Base-by-base conservation (phyloP, 139 green algal genomes). In the Mesotaenium endlicherianum region DNA sequence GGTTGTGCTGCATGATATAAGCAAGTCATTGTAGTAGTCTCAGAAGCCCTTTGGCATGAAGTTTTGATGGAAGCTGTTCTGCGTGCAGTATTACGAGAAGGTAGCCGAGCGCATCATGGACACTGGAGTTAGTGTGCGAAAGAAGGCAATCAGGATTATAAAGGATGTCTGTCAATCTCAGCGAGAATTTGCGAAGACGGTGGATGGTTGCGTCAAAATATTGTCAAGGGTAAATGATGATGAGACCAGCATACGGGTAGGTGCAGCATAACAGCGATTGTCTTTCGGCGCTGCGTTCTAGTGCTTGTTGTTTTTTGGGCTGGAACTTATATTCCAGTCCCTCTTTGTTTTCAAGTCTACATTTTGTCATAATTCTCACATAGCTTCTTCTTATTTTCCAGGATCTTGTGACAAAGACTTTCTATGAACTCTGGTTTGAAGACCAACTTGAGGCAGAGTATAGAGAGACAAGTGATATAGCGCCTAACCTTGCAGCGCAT, bases 141-240 rank as follows among this genome's bases (percentile, higher is more conserved):
- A 95, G 91, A 81, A 88, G 0, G 94, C 93, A 34, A 86, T 97
- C 59, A 91, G 88, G 40, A 91, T 96, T 40, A 85, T 97, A 72
- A 94, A 91, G 91, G 94, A 97, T 59, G 88, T 81, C 41, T 97
- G 93, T 85, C 77, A 94, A 5, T 58, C n/a, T 41, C 81, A 74
- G 43, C 86, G 80, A 0, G 57, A 77, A 77, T 95, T 94, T 70
- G 57, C 80, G 0, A 68, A 70, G 30, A 75, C 75, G 4, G 90
- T 72, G 3, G 84, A 89, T 16, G 84, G 84, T 5, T 77, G 57
- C 34, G 53, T 17, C 17, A 30, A 39, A 11, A 26, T 89, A n/a
- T 53, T 89, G 39, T 49, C 45, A 1, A 30, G 78, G 30, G 58
- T 89, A 20, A 67, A 14, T 78, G 84, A 89, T 85, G 69, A 86